A percentile compares a stretch with the other conserved stretches of the same genome.
phyloP scores from a whole-genome alignment of 2,329 filamentous ascomycete species.

The Aspergillus pseudonomiae region DNA sequence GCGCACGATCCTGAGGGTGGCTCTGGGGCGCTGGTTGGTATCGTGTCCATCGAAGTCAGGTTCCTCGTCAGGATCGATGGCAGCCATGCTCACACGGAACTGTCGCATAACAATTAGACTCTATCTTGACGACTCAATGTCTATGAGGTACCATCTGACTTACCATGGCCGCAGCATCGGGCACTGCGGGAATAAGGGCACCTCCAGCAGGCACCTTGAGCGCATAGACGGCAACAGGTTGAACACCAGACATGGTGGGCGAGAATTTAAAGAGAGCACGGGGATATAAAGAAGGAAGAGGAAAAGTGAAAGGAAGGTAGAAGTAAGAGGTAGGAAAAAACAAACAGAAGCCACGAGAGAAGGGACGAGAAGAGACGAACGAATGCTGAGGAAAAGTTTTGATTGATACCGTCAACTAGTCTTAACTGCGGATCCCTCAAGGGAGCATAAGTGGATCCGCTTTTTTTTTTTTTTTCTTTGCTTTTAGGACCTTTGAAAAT shows the following conservation, averaged over 20 bases:
- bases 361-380: constrained; percentile 8
- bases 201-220: constrained; percentile 87
- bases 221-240: constrained; percentile 82
- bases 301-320: constrained; percentile 14
- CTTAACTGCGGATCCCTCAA: constrained; percentile 8
- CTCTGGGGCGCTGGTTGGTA: constrained; percentile 66
- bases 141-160: constrained; percentile 44
- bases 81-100: constrained; percentile 99
- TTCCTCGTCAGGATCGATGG: constrained; percentile 84
- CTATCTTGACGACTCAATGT: too few species aligned
- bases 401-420: constrained; percentile 20
- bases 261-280: constrained; percentile 25
- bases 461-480: constrained; percentile 18
- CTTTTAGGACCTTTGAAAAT: constrained; percentile 1
- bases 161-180: constrained; percentile 82
- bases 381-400: constrained; percentile 16
- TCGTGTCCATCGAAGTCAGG: constrained; percentile 67
- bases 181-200: constrained; percentile 75
- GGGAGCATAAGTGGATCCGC: background rate
- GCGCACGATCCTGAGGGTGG: constrained; percentile 90
- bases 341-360: constrained; percentile 9
- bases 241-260: constrained; percentile 49
- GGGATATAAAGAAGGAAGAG: constrained; percentile 16
- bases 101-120: constrained; percentile 40
- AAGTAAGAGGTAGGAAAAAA: constrained; percentile 22